Evolutionary conservation across 768 basidiomycete genomes (phyloP).

Genomic region (Lactifluus subvellereus): DNA sequence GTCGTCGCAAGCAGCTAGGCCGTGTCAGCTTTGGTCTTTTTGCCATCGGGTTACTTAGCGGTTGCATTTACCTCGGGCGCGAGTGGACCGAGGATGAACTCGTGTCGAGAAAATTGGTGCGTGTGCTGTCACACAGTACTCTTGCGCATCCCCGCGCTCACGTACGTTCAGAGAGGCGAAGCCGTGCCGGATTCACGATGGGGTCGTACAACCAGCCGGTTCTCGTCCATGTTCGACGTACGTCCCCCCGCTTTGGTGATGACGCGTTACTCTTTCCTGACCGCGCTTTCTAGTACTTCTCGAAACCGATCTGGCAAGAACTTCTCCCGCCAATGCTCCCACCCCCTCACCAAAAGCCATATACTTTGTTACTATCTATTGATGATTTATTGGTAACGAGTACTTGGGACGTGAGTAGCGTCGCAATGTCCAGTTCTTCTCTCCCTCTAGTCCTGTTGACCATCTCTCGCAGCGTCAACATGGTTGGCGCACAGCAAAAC

Average conservation of each 20-base stretch:
- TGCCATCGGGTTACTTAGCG: constrained; percentile 49
- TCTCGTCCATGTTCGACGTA: constrained; percentile 64
- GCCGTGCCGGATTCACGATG: constrained; percentile 56
- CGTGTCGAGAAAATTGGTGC: constrained; percentile 54
- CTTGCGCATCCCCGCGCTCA: not conserved
- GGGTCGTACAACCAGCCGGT: constrained; percentile 58
- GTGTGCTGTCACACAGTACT: constrained; percentile 26
- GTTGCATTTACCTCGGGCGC: constrained; percentile 62
- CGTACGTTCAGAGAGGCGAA: constrained; percentile 43
- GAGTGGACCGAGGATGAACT: constrained; percentile 76
- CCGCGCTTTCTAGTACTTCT: constrained; percentile 60
- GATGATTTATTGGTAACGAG: constrained; percentile 90
- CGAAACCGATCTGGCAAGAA: constrained; percentile 89
- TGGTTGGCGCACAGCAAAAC: constrained; percentile 97
- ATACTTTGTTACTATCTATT: constrained; percentile 84
- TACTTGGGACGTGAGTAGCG: constrained; percentile 87
- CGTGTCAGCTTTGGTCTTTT: constrained; percentile 51
- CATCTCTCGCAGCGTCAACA: constrained; percentile 59
- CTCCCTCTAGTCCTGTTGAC: not conserved
- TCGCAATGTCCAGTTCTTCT: not conserved
- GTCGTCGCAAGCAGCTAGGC: constrained; percentile 51
- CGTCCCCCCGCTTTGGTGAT: constrained; percentile 28
- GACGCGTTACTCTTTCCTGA: not conserved
- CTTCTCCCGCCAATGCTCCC: constrained; percentile 85
- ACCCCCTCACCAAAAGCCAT: constrained; percentile 78